phyloP scores from a whole-genome alignment of 495 filamentous ascomycete genomes.

The Tirmania nivea region DNA sequence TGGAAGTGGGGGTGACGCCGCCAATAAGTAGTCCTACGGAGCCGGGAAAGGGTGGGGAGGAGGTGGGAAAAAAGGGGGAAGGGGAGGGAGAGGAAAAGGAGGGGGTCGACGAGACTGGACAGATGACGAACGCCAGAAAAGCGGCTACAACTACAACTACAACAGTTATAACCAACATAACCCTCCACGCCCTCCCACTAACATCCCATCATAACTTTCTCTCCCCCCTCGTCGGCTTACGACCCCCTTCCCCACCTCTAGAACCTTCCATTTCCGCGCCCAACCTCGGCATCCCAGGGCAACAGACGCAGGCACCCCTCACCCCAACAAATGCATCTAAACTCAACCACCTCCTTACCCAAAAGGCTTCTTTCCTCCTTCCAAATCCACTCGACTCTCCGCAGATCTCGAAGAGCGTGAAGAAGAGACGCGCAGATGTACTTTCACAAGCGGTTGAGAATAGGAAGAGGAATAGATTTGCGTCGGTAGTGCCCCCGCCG shows the following conservation, averaged over 20 bases:
- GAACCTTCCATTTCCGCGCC: background rate
- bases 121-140: background rate
- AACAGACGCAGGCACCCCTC: background rate
- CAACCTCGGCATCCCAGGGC: background rate
- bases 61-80: background rate
- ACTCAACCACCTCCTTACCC: background rate
- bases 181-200: background rate
- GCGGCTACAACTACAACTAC: background rate
- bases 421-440: background rate
- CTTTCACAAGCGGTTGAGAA: background rate
- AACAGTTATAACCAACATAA: background rate
- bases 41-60: background rate
- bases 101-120: background rate
- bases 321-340: background rate
- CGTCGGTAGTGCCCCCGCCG: background rate
- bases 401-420: background rate
- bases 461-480: background rate
- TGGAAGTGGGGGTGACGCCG: background rate
- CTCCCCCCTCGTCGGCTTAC: background rate
- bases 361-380: background rate
- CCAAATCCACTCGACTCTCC: background rate
- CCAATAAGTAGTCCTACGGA: background rate
- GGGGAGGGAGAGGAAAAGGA: background rate
- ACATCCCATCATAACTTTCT: background rate
- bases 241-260: too few relatives aligned